These are phyloP conservation scores for Colletotrichum sp. DNA, from an alignment of 2,329 filamentous ascomycete genomes.

Conservation along the genomic window DNA sequence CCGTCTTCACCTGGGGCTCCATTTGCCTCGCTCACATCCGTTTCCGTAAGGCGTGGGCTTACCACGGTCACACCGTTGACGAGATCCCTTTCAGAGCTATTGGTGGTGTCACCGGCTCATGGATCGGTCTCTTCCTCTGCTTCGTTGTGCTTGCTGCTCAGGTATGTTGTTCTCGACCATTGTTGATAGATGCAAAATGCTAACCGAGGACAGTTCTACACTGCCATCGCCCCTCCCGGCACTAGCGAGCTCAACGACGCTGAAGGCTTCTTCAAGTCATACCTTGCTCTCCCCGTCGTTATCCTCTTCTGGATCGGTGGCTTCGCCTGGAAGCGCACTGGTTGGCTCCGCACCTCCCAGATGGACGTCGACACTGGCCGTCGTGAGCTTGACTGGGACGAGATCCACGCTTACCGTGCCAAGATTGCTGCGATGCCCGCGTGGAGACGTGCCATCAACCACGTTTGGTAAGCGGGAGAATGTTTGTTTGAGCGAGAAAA, in stretches of 20 bases:
- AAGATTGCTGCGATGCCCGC: conserved; percentile 54
- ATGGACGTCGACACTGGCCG: conserved; percentile 73
- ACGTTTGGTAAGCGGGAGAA: background rate
- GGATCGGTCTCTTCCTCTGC: conserved; percentile 63
- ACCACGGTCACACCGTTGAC: conserved; percentile 62
- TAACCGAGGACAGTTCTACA: conserved; percentile 46
- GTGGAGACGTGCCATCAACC: conserved; percentile 43
- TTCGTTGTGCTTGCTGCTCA: conserved; percentile 54
- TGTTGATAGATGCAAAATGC: too few relatives aligned
- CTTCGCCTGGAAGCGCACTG: conserved; percentile 68
- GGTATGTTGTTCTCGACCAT: too few relatives aligned
- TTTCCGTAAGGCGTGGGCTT: conserved; percentile 65
- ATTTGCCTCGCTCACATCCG: conserved; percentile 71
- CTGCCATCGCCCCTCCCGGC: conserved; percentile 47
- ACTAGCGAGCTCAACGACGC: conserved; percentile 37
- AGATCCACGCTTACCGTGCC: conserved; percentile 61
- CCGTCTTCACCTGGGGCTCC: conserved; percentile 70
- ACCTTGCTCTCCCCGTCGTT: conserved; percentile 60
- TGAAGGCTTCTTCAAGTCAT: conserved; percentile 59
- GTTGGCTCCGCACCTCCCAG: conserved; percentile 64
- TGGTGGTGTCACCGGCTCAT: conserved; percentile 72
- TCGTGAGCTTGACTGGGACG: conserved; percentile 69
- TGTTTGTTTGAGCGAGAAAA: background rate
- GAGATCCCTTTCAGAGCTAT: conserved; percentile 69
- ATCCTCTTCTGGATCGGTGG: conserved; percentile 59